Evolutionary conservation across 192 early-diverging fungal genomes (phyloP).

Genomic region (Entomortierella chlamydospora): DNA sequence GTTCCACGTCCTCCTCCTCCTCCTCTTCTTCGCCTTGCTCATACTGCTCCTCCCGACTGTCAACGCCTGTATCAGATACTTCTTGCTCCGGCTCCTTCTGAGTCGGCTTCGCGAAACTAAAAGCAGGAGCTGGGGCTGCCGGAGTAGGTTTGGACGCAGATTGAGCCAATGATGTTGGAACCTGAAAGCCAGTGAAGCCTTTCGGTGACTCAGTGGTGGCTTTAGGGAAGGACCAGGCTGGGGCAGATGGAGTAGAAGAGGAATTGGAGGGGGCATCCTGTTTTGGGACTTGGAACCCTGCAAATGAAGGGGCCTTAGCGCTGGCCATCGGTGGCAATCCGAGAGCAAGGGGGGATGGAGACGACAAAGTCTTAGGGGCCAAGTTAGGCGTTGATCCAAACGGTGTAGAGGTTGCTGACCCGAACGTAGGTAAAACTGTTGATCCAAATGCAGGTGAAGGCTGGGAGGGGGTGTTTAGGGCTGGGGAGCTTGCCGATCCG

Average conservation of each 20-base stretch:
- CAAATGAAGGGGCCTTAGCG: not conserved
- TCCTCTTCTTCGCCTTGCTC: slow-evolving; percentile 15
- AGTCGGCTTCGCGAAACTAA: not conserved
- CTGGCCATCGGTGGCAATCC: not conserved
- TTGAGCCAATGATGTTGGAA: slow-evolving; percentile 10
- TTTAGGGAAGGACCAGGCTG: not conserved
- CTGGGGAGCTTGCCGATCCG: slow-evolving; percentile 1
- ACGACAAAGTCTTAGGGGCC: not conserved
- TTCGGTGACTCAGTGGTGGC: not conserved
- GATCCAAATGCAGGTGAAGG: slow-evolving; percentile 4
- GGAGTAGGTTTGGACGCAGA: not conserved
- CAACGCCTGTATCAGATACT: not conserved
- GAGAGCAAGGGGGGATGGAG: not conserved
- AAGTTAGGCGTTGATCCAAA: slow-evolving; percentile 3
- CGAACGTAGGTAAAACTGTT: not conserved
- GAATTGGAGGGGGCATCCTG: not conserved
- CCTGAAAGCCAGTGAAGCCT: slow-evolving; percentile 23
- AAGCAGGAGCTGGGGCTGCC: not conserved
- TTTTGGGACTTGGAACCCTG: slow-evolving; percentile 5
- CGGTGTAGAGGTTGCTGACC: not conserved
- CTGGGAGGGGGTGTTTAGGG: not conserved
- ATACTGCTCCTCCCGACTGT: not conserved
- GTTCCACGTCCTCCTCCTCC: slow-evolving; percentile 8
- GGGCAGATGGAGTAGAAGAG: not conserved
- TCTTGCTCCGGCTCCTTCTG: not conserved